These are phyloP conservation scores for Mollisia scopiformis DNA, from an alignment of 2,329 filamentous ascomycete species.

Conservation along the genomic window DNA sequence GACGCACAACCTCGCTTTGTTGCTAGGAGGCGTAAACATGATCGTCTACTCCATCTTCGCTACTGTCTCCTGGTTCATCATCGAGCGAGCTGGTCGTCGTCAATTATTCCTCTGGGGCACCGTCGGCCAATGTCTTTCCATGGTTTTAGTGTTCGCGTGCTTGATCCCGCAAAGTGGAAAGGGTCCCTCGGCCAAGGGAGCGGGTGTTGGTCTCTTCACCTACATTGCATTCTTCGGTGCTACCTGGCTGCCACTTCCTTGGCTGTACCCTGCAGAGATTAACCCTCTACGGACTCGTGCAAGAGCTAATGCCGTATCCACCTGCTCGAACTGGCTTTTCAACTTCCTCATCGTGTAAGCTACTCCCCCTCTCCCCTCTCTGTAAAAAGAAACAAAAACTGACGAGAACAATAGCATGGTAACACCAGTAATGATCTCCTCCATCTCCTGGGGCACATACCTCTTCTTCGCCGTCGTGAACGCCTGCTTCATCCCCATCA, in stretches of 20 bases:
- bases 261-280: conserved; percentile 65
- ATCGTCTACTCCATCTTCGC: conserved; percentile 57
- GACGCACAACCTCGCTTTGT: conserved; percentile 50
- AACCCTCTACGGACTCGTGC: conserved; percentile 62
- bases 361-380: background rate
- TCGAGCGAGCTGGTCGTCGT: conserved; percentile 66
- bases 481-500: conserved; percentile 41
- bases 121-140: conserved; percentile 63
- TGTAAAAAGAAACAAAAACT: background rate
- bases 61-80: conserved; percentile 53
- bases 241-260: conserved; percentile 63
- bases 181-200: conserved; percentile 36
- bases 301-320: conserved; percentile 66
- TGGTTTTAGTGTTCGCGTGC: conserved; percentile 57
- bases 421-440: conserved; percentile 42
- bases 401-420: conserved; percentile 30
- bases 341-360: conserved; percentile 54
- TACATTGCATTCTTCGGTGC: conserved; percentile 65
- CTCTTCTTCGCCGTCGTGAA: conserved; percentile 42
- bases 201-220: conserved; percentile 60
- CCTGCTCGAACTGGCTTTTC: conserved; percentile 53
- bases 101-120: conserved; percentile 74
- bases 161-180: conserved; percentile 37
- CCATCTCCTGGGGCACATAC: conserved; percentile 41
- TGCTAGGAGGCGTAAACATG: conserved; percentile 59